phyloP scores from a whole-genome alignment of 169 alveolate species.

The Plasmodium relictum region DNA sequence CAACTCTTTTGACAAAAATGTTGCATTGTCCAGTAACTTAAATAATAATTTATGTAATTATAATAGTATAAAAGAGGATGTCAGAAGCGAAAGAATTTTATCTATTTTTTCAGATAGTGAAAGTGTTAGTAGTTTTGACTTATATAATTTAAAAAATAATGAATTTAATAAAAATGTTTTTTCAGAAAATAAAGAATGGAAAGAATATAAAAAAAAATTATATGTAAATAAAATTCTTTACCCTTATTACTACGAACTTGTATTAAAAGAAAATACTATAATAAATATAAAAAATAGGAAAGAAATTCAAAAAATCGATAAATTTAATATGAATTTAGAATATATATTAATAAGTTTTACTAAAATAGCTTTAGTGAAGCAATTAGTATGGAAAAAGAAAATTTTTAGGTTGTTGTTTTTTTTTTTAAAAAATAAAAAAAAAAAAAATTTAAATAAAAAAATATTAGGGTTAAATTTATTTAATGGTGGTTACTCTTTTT shows the following conservation, averaged over 20 bases:
- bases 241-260: slow-evolving; percentile 30
- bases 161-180: not conserved
- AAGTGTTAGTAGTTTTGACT: slow-evolving; percentile 25
- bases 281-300: slow-evolving; percentile 3
- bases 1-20: too few species aligned
- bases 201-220: not conserved
- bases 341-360: slow-evolving; percentile 29
- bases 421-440: not conserved
- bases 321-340: slow-evolving; percentile 30
- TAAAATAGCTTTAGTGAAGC: slow-evolving; percentile 35
- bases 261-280: slow-evolving; percentile 27
- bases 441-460: not conserved
- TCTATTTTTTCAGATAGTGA: not conserved
- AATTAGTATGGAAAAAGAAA: slow-evolving; percentile 43
- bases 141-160: not conserved
- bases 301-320: not conserved
- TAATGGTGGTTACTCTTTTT: slow-evolving; percentile 53
- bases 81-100: too few species aligned
- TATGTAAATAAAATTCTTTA: slow-evolving; percentile 48
- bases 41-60: too few species aligned
- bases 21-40: too few species aligned
- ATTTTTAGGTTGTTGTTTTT: not conserved
- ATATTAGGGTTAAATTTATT: slow-evolving; percentile 35
- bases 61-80: too few species aligned
- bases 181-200: not conserved